Base-by-base conservation (phyloP, 2,329 filamentous ascomycete species). In the Colletotrichum melonis region DNA sequence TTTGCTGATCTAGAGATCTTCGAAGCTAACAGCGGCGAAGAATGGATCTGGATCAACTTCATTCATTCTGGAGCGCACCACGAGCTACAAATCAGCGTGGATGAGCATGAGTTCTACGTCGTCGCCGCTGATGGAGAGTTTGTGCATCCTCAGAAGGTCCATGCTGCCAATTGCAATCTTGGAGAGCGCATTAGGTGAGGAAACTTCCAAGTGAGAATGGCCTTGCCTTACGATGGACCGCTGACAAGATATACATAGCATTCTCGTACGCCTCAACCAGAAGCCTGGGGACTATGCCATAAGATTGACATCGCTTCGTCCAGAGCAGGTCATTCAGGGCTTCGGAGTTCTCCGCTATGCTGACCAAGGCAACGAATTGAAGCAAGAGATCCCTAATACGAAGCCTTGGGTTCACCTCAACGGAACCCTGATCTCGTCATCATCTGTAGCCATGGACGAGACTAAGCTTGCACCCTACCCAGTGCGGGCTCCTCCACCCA, bases 11-110 rank as follows among this genome's bases (percentile, higher is more conserved):
- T 72, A 7, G 65, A 72, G 24, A 30, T 72, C 5, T 69, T 72
- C 2, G 69, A 72, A 8, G 69, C 65, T 8, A 49, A 64, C 16
- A 22, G 26, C 24, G 69, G 65, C 4, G 59, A 72, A 30, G 69
- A 72, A 12, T 72, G 59, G 42, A 59, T 69, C n/a, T 72, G 65
- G 65, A 72, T 72, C 59, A 72, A 72, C 58, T 72, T 68, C n/a
- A 72, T 72, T 19, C 69, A 72, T 32, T 72, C 69, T 8, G 65
- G 69, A 0, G 69, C 69, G 8, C 69, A 72, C n/a, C 65, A 72
- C 1, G 69, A 72, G 52, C 42, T 69, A 22, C 69, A 72, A 42
- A 72, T 72, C 7, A 72, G 69, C 42, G 69, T 72, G 0, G 69
- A 72, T 19, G 65, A 72, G 54, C 69, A 72, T 35, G 69, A 69